Conservation (phyloP, 2,329 filamentous ascomycete genomes). For the Fusarium denticulatum region DNA sequence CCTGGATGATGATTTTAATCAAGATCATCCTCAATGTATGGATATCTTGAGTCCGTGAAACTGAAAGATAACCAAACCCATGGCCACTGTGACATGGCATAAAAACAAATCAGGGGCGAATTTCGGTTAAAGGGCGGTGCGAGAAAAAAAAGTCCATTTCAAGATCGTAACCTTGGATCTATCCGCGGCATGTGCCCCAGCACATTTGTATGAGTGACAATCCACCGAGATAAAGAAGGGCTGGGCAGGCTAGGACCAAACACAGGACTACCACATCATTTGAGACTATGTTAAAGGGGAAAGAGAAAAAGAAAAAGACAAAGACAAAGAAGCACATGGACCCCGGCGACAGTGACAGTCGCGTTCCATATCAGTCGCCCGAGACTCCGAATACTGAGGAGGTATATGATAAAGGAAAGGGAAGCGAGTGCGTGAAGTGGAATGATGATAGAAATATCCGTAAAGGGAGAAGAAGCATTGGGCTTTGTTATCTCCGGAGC, state of each 20-base stretch:
- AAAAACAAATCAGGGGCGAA: constrained; percentile 19
- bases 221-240: constrained; percentile 8
- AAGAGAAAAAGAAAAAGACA: background rate
- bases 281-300: constrained; percentile 1
- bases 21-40: constrained; percentile 5
- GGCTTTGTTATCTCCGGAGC: background rate
- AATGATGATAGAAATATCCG: background rate
- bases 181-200: constrained; percentile 29
- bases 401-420: background rate
- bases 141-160: constrained; percentile 1
- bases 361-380: background rate
- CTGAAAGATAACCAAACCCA: constrained; percentile 26
- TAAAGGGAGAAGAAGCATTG: constrained; percentile 16
- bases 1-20: background rate
- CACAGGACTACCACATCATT: constrained; percentile 9
- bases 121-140: constrained; percentile 23
- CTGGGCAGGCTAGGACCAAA: background rate
- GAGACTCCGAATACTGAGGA: background rate
- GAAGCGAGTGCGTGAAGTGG: constrained; percentile 2
- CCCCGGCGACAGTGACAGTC: background rate
- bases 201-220: constrained; percentile 1
- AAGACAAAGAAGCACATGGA: constrained; percentile 1
- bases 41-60: background rate
- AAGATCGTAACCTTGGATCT: constrained; percentile 25
- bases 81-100: constrained; percentile 2